A percentile compares a stretch with the other conserved stretches of the same genome.
phyloP scores from a whole-genome alignment of 495 filamentous ascomycete genomes.

The Annulohypoxylon nitens region DNA sequence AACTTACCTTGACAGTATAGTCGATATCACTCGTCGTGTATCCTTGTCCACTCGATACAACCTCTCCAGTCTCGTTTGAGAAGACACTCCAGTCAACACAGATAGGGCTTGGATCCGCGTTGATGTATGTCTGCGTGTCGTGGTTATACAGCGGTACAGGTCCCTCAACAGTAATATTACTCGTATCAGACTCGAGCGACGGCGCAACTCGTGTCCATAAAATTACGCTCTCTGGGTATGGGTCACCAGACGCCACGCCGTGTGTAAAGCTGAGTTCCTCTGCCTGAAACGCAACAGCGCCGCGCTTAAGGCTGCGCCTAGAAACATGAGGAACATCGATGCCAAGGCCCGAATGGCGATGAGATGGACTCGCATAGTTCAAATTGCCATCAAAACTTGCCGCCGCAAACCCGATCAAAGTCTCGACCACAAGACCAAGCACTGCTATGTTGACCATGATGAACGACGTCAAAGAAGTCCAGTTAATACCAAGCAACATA shows the following conservation, averaged over 20 bases:
- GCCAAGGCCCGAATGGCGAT: constrained; percentile 67
- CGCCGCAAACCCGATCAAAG: constrained; percentile 19
- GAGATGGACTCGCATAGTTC: constrained; percentile 72
- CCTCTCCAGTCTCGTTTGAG: constrained; percentile 55
- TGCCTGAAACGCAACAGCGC: constrained; percentile 69
- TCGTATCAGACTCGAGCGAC: constrained; percentile 63
- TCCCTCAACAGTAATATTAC: constrained; percentile 68
- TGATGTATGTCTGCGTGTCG: constrained; percentile 64
- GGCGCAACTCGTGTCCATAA: constrained; percentile 78
- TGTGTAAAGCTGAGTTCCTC: constrained; percentile 72
- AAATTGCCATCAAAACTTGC: constrained; percentile 61
- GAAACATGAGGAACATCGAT: constrained; percentile 64
- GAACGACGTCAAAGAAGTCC: constrained; percentile 2
- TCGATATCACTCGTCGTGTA: constrained; percentile 77
- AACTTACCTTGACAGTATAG: constrained; percentile 72
- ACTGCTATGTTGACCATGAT: constrained; percentile 29
- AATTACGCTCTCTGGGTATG: constrained; percentile 72
- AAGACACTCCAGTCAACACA: constrained; percentile 68
- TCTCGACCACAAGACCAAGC: constrained; percentile 26
- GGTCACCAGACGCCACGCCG: constrained; percentile 77
- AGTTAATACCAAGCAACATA: neutral
- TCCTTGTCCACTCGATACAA: constrained; percentile 54
- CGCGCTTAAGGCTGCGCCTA: constrained; percentile 57
- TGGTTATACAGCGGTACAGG: constrained; percentile 69
- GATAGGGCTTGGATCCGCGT: constrained; percentile 65